These are phyloP conservation scores for Rhodotorula glutinis DNA, from an alignment of 1,284 basidiomycete genomes.

Conservation along the genomic window DNA sequence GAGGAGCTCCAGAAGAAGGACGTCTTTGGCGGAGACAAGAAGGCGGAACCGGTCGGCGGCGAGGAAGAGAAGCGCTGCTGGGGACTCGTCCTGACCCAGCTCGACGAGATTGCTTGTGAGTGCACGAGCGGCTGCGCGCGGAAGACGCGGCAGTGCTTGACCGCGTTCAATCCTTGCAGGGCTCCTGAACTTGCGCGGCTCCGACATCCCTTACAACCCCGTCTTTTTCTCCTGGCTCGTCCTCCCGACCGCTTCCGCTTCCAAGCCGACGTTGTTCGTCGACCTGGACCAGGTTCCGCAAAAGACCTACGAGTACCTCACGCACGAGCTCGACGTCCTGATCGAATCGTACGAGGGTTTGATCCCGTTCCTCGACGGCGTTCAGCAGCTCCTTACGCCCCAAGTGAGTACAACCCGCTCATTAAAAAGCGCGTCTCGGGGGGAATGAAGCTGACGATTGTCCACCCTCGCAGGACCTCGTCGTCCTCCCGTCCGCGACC, in stretches of 20 bases:
- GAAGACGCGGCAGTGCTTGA: not conserved
- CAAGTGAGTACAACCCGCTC: slow-evolving; percentile 28
- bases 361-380: slow-evolving; percentile 59
- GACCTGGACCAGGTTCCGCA: slow-evolving; percentile 63
- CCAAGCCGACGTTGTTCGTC: slow-evolving; percentile 62
- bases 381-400: slow-evolving; percentile 50
- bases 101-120: slow-evolving; percentile 63
- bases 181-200: slow-evolving; percentile 90
- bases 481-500: slow-evolving; percentile 61
- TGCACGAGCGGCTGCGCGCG: slow-evolving; percentile 57
- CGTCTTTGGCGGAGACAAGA: slow-evolving; percentile 53
- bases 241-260: slow-evolving; percentile 63
- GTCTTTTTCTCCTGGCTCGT: slow-evolving; percentile 94
- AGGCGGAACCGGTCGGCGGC: slow-evolving; percentile 4
- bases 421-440: no score
- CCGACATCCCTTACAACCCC: slow-evolving; percentile 80
- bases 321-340: slow-evolving; percentile 57
- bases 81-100: slow-evolving; percentile 65
- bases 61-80: slow-evolving; percentile 23
- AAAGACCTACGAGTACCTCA: slow-evolving; percentile 60
- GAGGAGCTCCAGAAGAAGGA: slow-evolving; percentile 65
- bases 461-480: slow-evolving; percentile 14
- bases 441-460: no score
- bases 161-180: slow-evolving; percentile 47
- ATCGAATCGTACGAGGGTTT: slow-evolving; percentile 70